Base-by-base conservation (phyloP, 2,329 filamentous ascomycete genomes). In the Fusarium chlamydosporum region DNA sequence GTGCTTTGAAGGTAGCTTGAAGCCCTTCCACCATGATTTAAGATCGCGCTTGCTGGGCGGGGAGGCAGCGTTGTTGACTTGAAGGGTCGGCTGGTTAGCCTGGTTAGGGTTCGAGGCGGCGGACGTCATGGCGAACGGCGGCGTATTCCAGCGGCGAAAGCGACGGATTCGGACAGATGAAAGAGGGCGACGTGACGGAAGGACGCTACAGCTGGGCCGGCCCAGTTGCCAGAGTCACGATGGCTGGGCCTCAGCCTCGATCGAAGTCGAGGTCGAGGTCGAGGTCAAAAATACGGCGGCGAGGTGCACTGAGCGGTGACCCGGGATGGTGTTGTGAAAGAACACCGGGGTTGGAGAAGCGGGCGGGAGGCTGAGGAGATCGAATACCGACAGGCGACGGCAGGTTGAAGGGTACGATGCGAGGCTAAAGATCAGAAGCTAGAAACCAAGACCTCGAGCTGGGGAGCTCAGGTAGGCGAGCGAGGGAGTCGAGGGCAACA, bases 21-120 rank as follows among this genome's bases (percentile, higher is more conserved):
- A 98, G 75, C 91, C 90, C 81, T 94, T 97, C 96, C 96, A 98
- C 96, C 96, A 99, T 63, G 92, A 96, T 73, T 94, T 92, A 73
- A 98, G 84, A 78, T 97, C 94, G 78, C 93, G 89, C 82, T 92
- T 96, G 71, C 89, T 93, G 31, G 93, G 93, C 56, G 92, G 92
- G 41, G 92, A 93, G 78, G 85, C 77, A 78, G 85, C 75, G 80
- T 81, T 79, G 77, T 79, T 74, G 53, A 73, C 70, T 20, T 73
- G 70, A 46, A 72, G 65, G 23, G 72, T 58, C 40, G 75, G 73
- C 63, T 74, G 76, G 67, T 74, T 78, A 61, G 76, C 73, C 62
- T 76, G 74, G 61, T 74, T 75, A 42, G 75, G 68, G 61, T 77
- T 77, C 40, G 76, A 74, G 57, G 77, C 73, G 61, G 78, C 76